Percentiles rank a stretch among this genome's conserved stretches.
These are phyloP conservation scores for Penicillium roqueforti DNA, from an alignment of 495 filamentous ascomycete genomes.

Conservation along the genomic window DNA sequence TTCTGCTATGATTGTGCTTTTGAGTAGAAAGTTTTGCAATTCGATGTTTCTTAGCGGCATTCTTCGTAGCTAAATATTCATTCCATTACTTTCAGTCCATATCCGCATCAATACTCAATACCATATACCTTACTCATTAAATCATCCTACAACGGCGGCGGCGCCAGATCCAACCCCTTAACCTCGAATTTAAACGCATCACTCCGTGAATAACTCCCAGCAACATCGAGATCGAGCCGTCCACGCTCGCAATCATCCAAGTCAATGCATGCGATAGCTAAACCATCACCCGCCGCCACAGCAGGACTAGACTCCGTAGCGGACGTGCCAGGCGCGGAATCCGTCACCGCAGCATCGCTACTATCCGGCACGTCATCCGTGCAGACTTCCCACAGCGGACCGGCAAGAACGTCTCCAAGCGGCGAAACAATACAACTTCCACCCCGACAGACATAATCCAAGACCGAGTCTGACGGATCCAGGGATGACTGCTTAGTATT, in stretches of 20 bases:
- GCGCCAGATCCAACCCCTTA: conserved; percentile 67
- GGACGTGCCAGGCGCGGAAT: neutral
- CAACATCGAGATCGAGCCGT: conserved; percentile 63
- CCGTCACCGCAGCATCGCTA: conserved; percentile 10
- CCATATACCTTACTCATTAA: neutral
- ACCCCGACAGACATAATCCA: conserved; percentile 44
- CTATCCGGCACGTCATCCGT: conserved; percentile 46
- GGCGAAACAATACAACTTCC: conserved; percentile 82
- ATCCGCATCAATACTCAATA: neutral
- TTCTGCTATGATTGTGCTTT: conserved; percentile 6
- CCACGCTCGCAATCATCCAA: conserved; percentile 63
- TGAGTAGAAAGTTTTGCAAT: neutral
- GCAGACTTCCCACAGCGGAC: conserved; percentile 75
- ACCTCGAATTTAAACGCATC: conserved; percentile 79
- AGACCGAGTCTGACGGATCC: neutral
- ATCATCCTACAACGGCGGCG: conserved; percentile 41
- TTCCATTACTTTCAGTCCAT: neutral
- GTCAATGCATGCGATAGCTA: conserved; percentile 51
- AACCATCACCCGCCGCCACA: conserved; percentile 21
- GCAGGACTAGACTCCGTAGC: neutral
- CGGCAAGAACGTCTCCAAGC: conserved; percentile 68
- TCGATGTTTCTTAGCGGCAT: neutral
- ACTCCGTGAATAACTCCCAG: conserved; percentile 75
- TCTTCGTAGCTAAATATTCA: neutral
- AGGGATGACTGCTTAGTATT: neutral